Base-by-base conservation (phyloP, 352 stramenopile genomes). In the Globisporangium uncinulatum region DNA sequence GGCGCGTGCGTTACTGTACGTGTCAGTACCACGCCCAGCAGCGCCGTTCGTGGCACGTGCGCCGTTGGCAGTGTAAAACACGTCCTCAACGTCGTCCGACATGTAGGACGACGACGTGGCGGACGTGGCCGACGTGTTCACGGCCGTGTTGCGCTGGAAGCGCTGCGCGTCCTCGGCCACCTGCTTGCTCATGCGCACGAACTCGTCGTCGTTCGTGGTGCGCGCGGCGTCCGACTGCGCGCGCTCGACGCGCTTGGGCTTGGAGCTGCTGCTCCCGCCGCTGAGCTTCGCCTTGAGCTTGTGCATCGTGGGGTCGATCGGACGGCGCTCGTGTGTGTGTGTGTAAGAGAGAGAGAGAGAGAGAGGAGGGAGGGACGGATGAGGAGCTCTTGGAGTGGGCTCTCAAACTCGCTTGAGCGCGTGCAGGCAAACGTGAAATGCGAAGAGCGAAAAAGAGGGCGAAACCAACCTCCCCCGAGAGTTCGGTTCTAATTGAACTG, bases 71-170 rank as follows among this genome's bases (percentile, higher is more conserved):
- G 43, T 19, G 54, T 87, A 89, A 48, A 86, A 87, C 44, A 83
- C 69, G 24, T 87, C 81, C 29, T 91, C 81, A 19, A 86, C 79
- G 62, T 91, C 78, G 56, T 91, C 81, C 41, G 81, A 67, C 31
- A 86, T 70, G 58, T 65, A 74, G 44, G 44, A 56, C 24, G 58
- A 59, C 14, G 43, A 29, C 7, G 36, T 59, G 43, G 58, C 59
- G 24, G 58, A 64, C 44, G 44, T 52, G 24, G 71, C 56, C 0
- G 65, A 73, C 39, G 65, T 65, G 31, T 62, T 56, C 21, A 75
- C 56, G 11, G 65, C 63, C 43, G 61, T 73, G 55, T 69, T 71
- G 54, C 73, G 72, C 51, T 68, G 56, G 42, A 68, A 66, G 10
- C 70, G 63, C 14, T 64, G 59, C 21, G 63, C 59, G 20, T 80